Evolutionary conservation across 1,139 yeast species (phyloP).

Genomic region (Eremothecium cymbalariae): DNA sequence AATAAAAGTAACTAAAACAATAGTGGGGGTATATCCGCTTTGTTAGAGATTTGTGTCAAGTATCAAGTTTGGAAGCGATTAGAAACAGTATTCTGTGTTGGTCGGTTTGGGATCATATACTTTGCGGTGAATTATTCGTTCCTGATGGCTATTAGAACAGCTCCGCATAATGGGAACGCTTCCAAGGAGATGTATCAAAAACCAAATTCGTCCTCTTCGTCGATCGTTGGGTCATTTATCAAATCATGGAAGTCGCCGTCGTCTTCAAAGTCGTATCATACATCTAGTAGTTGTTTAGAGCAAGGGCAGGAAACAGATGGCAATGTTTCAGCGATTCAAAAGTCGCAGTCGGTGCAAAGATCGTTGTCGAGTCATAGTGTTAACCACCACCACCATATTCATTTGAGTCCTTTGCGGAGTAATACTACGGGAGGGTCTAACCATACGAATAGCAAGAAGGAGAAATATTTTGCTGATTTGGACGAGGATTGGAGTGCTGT

Average conservation of each 20-base stretch:
- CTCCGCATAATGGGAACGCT: conserved; percentile 8
- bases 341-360: conserved; percentile 4
- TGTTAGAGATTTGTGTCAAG: too few species aligned
- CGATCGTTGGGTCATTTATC: conserved; percentile 12
- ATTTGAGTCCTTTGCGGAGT: conserved; percentile 12
- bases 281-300: not conserved
- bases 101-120: too few species aligned
- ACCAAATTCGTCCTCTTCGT: conserved; percentile 10
- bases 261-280: conserved; percentile 6
- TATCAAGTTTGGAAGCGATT: too few species aligned
- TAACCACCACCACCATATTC: conserved; percentile 6
- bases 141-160: conserved; percentile 14
- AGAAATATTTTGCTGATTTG: conserved; percentile 45
- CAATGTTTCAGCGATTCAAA: conserved; percentile 5
- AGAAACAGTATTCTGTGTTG: too few species aligned
- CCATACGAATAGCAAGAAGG: conserved; percentile 20
- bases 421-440: conserved; percentile 11
- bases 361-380: conserved; percentile 9
- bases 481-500: conserved; percentile 95
- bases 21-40: too few species aligned
- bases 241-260: conserved; percentile 12
- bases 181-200: conserved; percentile 14
- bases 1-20: too few species aligned
- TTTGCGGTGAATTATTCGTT: too few species aligned
- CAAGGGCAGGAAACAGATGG: conserved; percentile 2